phyloP scores from a whole-genome alignment of 1,284 basidiomycete genomes.

The Sporisorium iseilematis-ciliati region DNA sequence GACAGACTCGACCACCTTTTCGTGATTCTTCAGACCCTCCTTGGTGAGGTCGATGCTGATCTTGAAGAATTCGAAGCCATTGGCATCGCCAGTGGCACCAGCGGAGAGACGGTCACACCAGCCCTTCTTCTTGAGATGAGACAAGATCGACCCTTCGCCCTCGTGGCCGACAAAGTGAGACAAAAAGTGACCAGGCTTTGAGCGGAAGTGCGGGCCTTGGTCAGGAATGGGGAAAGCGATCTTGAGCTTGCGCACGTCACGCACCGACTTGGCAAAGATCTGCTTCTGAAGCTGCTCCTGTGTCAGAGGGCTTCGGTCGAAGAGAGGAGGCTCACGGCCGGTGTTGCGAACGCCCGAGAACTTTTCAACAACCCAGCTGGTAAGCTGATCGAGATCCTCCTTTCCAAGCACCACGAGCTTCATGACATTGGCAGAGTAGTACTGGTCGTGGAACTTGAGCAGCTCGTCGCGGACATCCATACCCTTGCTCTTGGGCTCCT shows the following conservation, averaged over 20 bases:
- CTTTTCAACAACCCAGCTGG: constrained; percentile 78
- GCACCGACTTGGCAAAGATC: constrained; percentile 88
- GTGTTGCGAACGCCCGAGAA: constrained; percentile 85
- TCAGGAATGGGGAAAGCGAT: constrained; percentile 82
- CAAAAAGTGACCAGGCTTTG: constrained; percentile 84
- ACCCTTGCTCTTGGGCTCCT: constrained; percentile 74
- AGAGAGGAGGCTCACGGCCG: constrained; percentile 76
- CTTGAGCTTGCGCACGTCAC: constrained; percentile 88
- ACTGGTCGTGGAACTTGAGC: constrained; percentile 92
- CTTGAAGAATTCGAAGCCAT: constrained; percentile 91
- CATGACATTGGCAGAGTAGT: constrained; percentile 96
- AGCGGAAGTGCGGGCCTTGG: constrained; percentile 79
- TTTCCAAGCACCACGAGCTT: constrained; percentile 89
- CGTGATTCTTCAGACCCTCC: constrained; percentile 88
- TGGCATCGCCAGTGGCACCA: constrained; percentile 77
- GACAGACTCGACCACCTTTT: constrained; percentile 78
- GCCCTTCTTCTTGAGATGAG: constrained; percentile 89
- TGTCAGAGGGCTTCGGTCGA: constrained; percentile 79
- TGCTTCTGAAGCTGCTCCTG: constrained; percentile 76
- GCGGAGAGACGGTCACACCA: constrained; percentile 87
- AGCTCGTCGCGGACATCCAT: constrained; percentile 89
- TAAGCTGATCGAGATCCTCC: constrained; percentile 85
- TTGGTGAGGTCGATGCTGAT: constrained; percentile 83
- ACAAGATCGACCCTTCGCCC: constrained; percentile 91
- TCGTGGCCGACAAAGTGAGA: constrained; percentile 94